Base-by-base conservation (phyloP, 1,284 basidiomycete species). In the Puccinia triticina region DNA sequence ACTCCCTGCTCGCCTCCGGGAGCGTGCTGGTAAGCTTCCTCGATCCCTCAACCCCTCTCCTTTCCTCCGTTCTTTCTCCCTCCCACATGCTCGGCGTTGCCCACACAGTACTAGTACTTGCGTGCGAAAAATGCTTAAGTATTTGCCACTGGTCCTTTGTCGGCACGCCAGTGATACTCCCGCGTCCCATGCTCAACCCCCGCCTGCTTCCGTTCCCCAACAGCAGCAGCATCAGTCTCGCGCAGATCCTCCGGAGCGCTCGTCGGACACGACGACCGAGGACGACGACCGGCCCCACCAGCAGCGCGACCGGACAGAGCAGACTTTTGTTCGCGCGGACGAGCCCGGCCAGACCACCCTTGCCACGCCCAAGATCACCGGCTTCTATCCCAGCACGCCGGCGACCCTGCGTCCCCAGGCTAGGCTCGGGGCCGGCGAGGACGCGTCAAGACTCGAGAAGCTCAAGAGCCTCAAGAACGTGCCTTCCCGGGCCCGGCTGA, bases 151-250 rank as follows among this genome's bases (percentile, higher is more conserved):
- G 43, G 43, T 71, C 69, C 40, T 64, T 69, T 46, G 10, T 40
- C 40, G 64, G 64, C 40, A 34, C 40, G 18, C 43, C 43, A 71
- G 43, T 53, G 21, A 16, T 40, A 50, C 43, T 48, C n/a, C n/a
- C 69, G 69, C 69, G 2, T 50, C 69, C 12, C 69, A 71, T 71
- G 69, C 69, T 71, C 69, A 71, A 50, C 69, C 69, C 29, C 5
- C 64, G 64, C 64, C 69, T 50, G 18, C 69, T 71, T 71, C 11
- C 69, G 69, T 71, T 71, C 50, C 69, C 69, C n/a, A n/a, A n/a
- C n/a, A n/a, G n/a, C n/a, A n/a, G n/a, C n/a, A 40, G 61, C 34
- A 71, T 21, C 69, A 48, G 69, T 48, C 69, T 3, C 10, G n/a
- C 43, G 29, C n/a, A 3, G 16, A 50, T 71, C 69, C 34, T 71